Conservation (phyloP, 331 rosid genomes). For the Acacia pycnantha region DNA sequence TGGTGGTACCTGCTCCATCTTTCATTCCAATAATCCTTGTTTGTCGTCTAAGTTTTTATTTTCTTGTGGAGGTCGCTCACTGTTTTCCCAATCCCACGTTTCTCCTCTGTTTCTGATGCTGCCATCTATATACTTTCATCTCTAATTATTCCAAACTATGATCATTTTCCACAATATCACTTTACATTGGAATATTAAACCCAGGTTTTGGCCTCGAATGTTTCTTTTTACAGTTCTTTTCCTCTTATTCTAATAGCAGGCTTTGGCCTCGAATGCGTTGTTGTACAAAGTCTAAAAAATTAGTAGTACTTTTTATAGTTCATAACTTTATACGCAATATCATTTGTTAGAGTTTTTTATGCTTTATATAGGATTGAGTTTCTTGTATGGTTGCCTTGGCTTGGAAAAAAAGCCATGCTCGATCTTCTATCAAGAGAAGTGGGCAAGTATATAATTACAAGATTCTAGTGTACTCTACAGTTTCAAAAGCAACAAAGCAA, state of each 20-base stretch:
- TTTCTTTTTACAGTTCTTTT: neutral
- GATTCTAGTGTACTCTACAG: conserved; percentile 36
- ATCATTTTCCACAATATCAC: neutral
- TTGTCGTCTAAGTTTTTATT: conserved; percentile 4
- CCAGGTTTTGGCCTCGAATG: neutral
- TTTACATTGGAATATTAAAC: neutral
- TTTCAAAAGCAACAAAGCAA: neutral
- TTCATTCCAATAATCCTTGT: neutral
- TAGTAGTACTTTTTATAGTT: neutral
- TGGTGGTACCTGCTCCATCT: conserved; percentile 3
- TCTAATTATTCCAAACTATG: neutral
- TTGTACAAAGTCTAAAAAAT: neutral
- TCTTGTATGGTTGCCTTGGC: conserved; percentile 45
- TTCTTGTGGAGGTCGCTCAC: conserved; percentile 7
- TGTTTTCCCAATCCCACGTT: conserved; percentile 8
- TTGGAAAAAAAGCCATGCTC: conserved; percentile 60
- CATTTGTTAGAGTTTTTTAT: neutral
- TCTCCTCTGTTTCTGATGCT: conserved; percentile 22
- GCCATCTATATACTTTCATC: conserved; percentile 16
- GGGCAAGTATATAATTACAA: conserved; percentile 29
- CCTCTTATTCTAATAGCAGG: neutral
- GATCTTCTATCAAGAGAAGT: conserved; percentile 41
- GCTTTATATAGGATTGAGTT: neutral
- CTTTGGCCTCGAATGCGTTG: neutral
- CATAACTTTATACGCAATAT: neutral